These are phyloP conservation scores for Phaffia rhodozyma DNA, from an alignment of 1,284 basidiomycete genomes.

Conservation along the genomic window DNA sequence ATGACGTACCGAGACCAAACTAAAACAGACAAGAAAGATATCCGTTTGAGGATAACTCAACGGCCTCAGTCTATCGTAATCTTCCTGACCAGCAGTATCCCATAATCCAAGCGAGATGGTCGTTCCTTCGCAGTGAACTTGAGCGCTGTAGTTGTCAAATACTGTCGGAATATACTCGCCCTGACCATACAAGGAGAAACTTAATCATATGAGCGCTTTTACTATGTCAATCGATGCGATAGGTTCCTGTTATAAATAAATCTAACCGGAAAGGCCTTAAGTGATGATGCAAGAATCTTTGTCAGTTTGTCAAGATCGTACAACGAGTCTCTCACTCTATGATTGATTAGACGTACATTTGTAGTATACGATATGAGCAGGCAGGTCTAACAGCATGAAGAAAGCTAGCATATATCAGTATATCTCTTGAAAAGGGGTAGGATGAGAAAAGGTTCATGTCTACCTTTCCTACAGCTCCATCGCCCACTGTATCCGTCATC, in stretches of 20 bases:
- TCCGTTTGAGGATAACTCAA: slow-evolving; percentile 98
- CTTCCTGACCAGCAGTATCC: slow-evolving; percentile 97
- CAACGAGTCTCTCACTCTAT: not conserved
- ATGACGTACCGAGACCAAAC: slow-evolving; percentile 59
- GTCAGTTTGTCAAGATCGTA: too few relatives aligned
- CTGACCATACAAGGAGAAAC: not conserved
- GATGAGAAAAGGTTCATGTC: slow-evolving; percentile 25
- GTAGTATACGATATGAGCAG: slow-evolving; percentile 11
- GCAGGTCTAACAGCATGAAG: not conserved
- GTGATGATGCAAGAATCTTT: not conserved
- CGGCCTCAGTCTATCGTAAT: slow-evolving; percentile 76
- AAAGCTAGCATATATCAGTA: not conserved
- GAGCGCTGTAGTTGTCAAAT: slow-evolving; percentile 34
- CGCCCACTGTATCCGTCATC: slow-evolving; percentile 52
- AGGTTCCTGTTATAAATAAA: too few relatives aligned
- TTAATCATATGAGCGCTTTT: slow-evolving; percentile 13
- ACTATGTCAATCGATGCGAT: slow-evolving; percentile 5
- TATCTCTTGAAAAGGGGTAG: not conserved
- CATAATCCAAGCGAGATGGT: slow-evolving; percentile 93
- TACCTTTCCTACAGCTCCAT: slow-evolving; percentile 99
- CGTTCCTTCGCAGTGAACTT: slow-evolving; percentile 94
- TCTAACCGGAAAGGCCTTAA: slow-evolving; percentile 6
- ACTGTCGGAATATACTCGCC: slow-evolving; percentile 13
- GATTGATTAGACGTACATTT: not conserved
- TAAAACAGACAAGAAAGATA: slow-evolving; percentile 98